Base-by-base conservation (phyloP, 2,329 filamentous ascomycete genomes). In the Phaeosphaeria sp. region DNA sequence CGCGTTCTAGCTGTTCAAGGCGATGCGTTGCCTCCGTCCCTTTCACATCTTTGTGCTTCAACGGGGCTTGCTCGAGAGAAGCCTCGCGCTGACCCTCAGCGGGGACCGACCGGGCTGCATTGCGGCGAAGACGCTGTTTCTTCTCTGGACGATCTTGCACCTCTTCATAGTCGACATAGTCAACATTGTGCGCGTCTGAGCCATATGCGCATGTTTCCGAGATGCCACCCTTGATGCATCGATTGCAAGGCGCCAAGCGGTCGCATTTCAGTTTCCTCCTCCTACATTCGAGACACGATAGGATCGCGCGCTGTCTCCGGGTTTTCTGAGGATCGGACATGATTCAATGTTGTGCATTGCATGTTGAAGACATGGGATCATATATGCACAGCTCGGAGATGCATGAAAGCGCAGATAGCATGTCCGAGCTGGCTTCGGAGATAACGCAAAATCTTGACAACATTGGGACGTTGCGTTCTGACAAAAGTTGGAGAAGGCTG, bases 181-280 rank as follows among this genome's bases (percentile, higher is more conserved):
- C n/a, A 66, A 58, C 36, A 55, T 39, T 57, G 61, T 50, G 33
- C 2, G 43, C 57, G 60, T 58, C 61, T 13, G 56, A 43, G 30
- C 62, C 58, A 55, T 80, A 80, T 6, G 71, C 57, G 54, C 77
- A 80, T 11, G 66, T 68, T 3, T 73, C 62, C 17, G 75, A 65
- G 48, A 76, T 67, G n/a, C 76, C 77, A 49, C 76, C 72, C 50
- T 76, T 76, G 7, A 72, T 66, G 53, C 78, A 80, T 42, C 77
- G 68, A 44, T 73, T 71, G 54, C 78, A 80, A 22, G 78, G 78
- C 45, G 73, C 60, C 7, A 68, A 69, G 40, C 78, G 68, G 59
- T 80, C 77, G 57, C 78, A 80, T 60, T 78, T 76, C 7, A 80
- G 64, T 59, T 79, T 80, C 17, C 78, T 64, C 17, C 75, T 64